Base-by-base conservation (phyloP, 352 stramenopile species). In the Phytophthora multivora region DNA sequence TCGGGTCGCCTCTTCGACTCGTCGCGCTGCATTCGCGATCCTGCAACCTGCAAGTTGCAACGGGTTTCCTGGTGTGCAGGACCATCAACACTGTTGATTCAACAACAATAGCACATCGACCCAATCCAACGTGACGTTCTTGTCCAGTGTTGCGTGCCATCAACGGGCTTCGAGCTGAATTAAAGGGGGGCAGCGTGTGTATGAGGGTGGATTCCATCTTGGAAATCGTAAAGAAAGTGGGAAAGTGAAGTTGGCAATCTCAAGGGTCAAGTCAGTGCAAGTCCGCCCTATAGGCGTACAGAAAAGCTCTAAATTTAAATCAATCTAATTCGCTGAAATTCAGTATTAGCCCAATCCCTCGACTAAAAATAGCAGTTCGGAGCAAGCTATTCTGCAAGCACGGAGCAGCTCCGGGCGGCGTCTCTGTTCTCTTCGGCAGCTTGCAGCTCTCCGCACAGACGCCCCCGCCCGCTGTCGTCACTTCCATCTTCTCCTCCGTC, bases 211-310 rank as follows among this genome's bases (percentile, higher is more conserved):
- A 8, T 40, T 40, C 35, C 35, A 19, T 19, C 35, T n/a, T 39
- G 26, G 30, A 40, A 57, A 25, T 26, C 16, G 35, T 33, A 5
- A 28, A 48, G n/a, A 21, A 23, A 23, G 21, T 23, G 21, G 48
- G n/a, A 21, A 23, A 23, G 21, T 23, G 21, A 47, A 25, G 23
- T 25, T 51, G 38, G 28, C 43, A 15, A 51, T 36, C 40, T 19
- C 13, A 45, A 18, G 35, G 47, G 60, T 66, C 51, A 59, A 72
- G 64, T 65, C 65, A 69, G 65, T 69, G 42, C 65, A 54, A 63
- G 28, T 66, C 52, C 36, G 21, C 58, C 56, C 49, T 70, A 66
- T 70, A 50, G 38, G 15, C 52, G 33, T 30, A 43, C 33, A 49
- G 39, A 54, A 59, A 49, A 33, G 2, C 21, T 31, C 10, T 33